Evolutionary conservation across 2,329 filamentous ascomycete genomes (phyloP).

Genomic region (Conoideocrella luteorostrata): DNA sequence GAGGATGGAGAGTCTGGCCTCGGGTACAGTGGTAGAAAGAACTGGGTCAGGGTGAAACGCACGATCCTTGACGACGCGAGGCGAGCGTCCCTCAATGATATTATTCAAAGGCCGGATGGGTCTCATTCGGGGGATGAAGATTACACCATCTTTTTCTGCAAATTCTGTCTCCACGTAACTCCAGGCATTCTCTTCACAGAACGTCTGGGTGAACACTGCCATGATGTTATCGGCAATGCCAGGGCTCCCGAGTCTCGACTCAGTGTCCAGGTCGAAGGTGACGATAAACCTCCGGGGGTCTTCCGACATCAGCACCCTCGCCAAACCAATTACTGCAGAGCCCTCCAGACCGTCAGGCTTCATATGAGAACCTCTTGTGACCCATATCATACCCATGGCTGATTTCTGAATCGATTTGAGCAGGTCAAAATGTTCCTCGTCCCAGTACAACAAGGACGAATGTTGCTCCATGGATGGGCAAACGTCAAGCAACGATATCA

Average conservation of each 20-base stretch:
- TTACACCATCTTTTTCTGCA: conserved; percentile 26
- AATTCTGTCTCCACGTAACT: conserved; percentile 36
- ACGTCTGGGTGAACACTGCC: conserved; percentile 18
- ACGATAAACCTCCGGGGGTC: conserved; percentile 36
- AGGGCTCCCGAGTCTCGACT: conserved; percentile 14
- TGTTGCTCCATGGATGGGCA: conserved; percentile 13
- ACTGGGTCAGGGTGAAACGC: conserved; percentile 13
- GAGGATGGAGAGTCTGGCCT: conserved; percentile 18
- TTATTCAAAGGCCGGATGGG: conserved; percentile 34
- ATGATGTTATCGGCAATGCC: conserved; percentile 17
- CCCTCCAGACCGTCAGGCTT: conserved; percentile 26
- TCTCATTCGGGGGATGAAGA: conserved; percentile 40
- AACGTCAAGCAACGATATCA: conserved; percentile 43
- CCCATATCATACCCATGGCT: conserved; percentile 39
- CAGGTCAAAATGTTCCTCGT: conserved; percentile 28
- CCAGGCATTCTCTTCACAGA: conserved; percentile 12
- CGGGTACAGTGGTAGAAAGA: conserved; percentile 1
- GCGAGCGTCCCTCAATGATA: conserved; percentile 31
- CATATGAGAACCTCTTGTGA: conserved; percentile 37
- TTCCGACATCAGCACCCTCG: conserved; percentile 44
- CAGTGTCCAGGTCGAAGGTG: conserved; percentile 33
- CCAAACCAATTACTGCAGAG: conserved; percentile 38
- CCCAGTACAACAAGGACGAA: conserved; percentile 32
- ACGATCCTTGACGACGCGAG: conserved; percentile 8
- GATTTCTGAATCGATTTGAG: conserved; percentile 33